Percentiles rank a stretch among this genome's conserved stretches.
These are phyloP conservation scores for Syzygium grande DNA, from an alignment of 345 rosid species.

Conservation along the genomic window DNA sequence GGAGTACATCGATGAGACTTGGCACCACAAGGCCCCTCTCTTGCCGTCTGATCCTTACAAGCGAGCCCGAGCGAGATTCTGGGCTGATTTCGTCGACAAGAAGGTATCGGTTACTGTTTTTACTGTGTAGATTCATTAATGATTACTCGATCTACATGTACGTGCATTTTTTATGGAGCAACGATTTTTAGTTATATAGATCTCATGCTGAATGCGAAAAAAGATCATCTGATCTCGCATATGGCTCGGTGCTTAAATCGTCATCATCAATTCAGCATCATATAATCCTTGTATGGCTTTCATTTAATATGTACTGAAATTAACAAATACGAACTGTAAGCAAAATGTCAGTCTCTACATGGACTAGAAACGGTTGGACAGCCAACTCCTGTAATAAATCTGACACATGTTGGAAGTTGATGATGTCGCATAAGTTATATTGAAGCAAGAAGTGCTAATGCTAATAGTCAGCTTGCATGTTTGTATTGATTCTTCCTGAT, in stretches of 20 bases:
- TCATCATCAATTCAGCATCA: background rate
- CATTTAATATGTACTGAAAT: background rate
- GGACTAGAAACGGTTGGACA: background rate
- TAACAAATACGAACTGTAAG: too few species aligned
- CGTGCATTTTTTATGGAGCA: background rate
- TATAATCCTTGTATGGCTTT: background rate
- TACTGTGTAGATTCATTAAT: too few species aligned
- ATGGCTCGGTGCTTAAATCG: background rate
- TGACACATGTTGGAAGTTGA: background rate
- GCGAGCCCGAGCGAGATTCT: conserved; percentile 3
- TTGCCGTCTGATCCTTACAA: conserved; percentile 7
- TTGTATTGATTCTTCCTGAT: background rate
- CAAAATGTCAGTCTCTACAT: too few species aligned
- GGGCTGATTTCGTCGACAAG: conserved; percentile 4
- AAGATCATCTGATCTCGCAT: background rate
- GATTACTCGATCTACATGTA: too few species aligned
- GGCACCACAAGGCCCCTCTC: background rate
- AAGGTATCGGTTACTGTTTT: background rate
- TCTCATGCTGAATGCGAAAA: background rate
- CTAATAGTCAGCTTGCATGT: background rate
- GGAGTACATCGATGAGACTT: conserved; percentile 12
- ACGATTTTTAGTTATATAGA: background rate
- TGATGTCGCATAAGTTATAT: background rate
- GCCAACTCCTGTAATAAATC: background rate
- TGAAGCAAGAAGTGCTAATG: background rate